Conservation (phyloP, 148 eudicot genomes). For the Rhododendron simsii region DNA sequence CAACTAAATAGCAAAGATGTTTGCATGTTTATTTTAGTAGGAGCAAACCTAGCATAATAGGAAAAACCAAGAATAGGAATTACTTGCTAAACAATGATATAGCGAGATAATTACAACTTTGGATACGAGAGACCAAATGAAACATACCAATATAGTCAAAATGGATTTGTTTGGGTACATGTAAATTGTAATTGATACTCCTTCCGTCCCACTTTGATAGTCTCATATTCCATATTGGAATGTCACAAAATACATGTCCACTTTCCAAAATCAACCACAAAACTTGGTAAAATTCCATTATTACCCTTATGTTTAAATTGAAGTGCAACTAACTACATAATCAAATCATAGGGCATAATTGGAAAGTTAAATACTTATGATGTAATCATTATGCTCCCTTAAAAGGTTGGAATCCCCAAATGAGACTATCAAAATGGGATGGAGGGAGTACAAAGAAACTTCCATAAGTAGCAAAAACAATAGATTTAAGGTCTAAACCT, state of each 20-base stretch:
- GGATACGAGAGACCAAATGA: neutral
- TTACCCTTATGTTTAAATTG: no score
- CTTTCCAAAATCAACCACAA: no score
- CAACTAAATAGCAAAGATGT: neutral
- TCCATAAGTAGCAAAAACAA: neutral
- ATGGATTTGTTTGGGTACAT: neutral
- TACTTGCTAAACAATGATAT: neutral
- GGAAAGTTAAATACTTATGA: no score
- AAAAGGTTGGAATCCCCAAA: no score
- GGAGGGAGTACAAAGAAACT: neutral
- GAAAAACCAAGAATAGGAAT: neutral
- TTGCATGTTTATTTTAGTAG: neutral
- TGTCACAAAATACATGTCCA: no score
- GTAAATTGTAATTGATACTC: neutral
- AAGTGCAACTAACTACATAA: no score
- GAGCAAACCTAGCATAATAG: neutral
- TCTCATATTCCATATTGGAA: no score
- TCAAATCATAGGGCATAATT: no score
- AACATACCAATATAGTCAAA: neutral
- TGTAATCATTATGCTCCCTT: no score
- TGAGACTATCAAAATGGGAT: no score
- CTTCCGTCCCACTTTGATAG: no score
- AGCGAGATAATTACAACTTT: neutral
- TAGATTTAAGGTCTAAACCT: neutral
- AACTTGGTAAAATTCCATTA: no score